Conservation (phyloP, 257 asterid genomes). For the Verbena officinalis region DNA sequence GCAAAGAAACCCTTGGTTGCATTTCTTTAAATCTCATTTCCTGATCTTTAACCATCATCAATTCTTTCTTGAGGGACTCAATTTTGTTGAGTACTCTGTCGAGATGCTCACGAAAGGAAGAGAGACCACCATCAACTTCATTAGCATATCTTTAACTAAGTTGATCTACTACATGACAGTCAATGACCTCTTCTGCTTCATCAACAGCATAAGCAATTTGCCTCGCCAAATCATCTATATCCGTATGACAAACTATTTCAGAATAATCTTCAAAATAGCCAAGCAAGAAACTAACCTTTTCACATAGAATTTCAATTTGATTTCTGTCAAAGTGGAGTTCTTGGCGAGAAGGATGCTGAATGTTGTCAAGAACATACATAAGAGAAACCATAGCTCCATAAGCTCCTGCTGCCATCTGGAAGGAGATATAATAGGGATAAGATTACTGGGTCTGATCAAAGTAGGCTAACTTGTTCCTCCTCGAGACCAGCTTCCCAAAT, state of each 20-base stretch:
- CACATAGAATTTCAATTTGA: constrained; percentile 6
- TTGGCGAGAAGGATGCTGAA: constrained; percentile 14
- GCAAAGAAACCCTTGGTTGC: background rate
- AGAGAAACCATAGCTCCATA: constrained; percentile 39
- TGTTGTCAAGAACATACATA: constrained; percentile 20
- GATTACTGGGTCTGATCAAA: background rate
- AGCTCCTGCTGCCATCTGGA: constrained; percentile 17
- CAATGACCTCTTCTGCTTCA: constrained; percentile 34
- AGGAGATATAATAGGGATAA: background rate
- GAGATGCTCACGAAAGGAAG: background rate
- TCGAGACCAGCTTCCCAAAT: no score
- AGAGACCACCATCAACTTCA: background rate
- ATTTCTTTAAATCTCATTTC: background rate
- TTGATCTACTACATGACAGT: constrained; percentile 13
- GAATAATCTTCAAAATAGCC: constrained; percentile 20
- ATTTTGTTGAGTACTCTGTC: constrained; percentile 2
- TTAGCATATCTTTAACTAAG: background rate
- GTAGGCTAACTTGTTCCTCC: no score
- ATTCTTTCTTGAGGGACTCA: constrained; percentile 12
- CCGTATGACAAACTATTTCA: background rate
- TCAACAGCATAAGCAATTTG: constrained; percentile 23
- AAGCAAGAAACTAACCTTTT: constrained; percentile 20
- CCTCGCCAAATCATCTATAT: constrained; percentile 15
- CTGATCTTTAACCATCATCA: background rate
- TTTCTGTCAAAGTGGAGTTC: background rate